Base-by-base conservation (phyloP, 805 yeast species). In the Monosporozyma aerobia region DNA sequence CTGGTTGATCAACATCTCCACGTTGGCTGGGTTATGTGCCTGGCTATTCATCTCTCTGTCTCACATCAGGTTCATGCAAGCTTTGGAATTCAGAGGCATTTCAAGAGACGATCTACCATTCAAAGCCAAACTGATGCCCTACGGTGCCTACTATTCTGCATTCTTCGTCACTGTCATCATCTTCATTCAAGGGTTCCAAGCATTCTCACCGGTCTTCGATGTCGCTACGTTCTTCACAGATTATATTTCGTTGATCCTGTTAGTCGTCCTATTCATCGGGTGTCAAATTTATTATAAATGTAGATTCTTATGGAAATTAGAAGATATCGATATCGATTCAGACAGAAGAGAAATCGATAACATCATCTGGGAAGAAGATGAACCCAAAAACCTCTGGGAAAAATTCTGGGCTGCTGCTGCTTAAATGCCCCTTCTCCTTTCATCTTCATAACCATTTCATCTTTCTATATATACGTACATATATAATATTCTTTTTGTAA, bases 1-100 rank as follows among this genome's bases (percentile, higher is more conserved):
- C 60, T 83, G 87, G 88, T 73, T 83, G 55, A 72, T 82, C 58
- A 81, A 81, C 63, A 81, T 83, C 56, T 77, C 85, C 3, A 82
- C 87, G 13, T 78, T 82, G 44, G 80, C 87, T 39, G 88, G 88
- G 53, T 73, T 83, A 56, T 78, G 81, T 59, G 78, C 85, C 9
- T 83, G 88, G 88, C 76, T 79, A 32, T 77, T 79, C 67, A 82
- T 82, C 53, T 72, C 79, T 41, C 65, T 77, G 44, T 69, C 84
- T 7, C 87, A 82, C 67, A 69, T 83, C 52, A 74, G 87, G 64
- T 83, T 60, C 77, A 83, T 83, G 82, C 63, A 70, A 47, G 81
- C 82, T 32, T 71, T 86, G 60, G 78, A 75, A 59, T 67, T 72
- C 33, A 78, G 87, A 68, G 80, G 81, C 53, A 81, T 83, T 54